A percentile compares a stretch with the other conserved stretches of the same genome.
phyloP scores from a whole-genome alignment of 2,329 filamentous ascomycete species.

The Periconia sp. region DNA sequence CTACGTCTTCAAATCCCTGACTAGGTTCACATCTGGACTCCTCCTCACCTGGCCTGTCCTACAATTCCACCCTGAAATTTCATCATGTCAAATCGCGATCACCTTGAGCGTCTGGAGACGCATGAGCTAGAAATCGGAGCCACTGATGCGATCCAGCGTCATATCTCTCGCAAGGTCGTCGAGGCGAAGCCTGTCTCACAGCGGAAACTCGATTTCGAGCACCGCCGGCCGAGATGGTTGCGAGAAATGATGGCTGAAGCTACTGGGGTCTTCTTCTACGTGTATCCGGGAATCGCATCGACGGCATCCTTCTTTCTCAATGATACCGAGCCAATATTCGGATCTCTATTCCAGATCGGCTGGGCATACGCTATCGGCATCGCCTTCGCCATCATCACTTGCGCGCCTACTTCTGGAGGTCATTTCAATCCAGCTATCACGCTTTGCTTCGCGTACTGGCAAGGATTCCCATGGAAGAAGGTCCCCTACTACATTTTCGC shows the following conservation, averaged over 20 bases:
- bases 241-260: conserved; percentile 64
- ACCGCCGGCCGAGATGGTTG: conserved; percentile 58
- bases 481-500: conserved; percentile 63
- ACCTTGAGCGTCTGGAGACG: conserved; percentile 39
- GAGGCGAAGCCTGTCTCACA: conserved; percentile 59
- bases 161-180: conserved; percentile 59
- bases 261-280: conserved; percentile 63
- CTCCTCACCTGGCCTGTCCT: not conserved
- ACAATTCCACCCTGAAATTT: not conserved
- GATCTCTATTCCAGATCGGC: conserved; percentile 63
- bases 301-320: conserved; percentile 59
- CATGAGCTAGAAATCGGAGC: conserved; percentile 58
- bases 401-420: conserved; percentile 60
- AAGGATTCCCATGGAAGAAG: conserved; percentile 65
- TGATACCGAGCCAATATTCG: conserved; percentile 50
- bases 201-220: conserved; percentile 62
- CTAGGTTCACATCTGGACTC: too few relatives aligned
- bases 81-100: conserved; percentile 1
- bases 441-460: conserved; percentile 55
- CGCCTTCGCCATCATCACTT: conserved; percentile 65
- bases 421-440: conserved; percentile 60
- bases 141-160: conserved; percentile 60
- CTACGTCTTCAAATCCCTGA: too few relatives aligned
- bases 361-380: conserved; percentile 62
- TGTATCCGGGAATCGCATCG: conserved; percentile 59